phyloP scores from a whole-genome alignment of 1,284 basidiomycete species.

The Leccinum cinnamomeum region DNA sequence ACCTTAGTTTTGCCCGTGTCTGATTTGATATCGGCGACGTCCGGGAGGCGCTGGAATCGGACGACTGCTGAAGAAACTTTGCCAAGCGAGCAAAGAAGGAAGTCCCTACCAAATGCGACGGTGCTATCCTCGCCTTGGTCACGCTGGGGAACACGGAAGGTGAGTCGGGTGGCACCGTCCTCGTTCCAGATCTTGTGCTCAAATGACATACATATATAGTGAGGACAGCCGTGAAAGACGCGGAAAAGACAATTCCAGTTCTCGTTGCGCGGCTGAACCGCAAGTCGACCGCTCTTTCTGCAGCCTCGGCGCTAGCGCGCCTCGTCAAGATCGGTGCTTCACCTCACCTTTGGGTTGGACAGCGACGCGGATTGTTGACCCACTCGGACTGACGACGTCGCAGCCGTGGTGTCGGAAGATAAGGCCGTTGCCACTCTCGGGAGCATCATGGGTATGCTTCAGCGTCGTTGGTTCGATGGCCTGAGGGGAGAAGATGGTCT shows the following conservation, averaged over 20 bases:
- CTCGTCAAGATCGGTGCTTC: slow-evolving; percentile 25
- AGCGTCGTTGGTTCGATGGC: neutral
- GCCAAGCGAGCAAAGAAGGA: slow-evolving; percentile 17
- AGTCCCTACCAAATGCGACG: slow-evolving; percentile 14
- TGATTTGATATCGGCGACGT: slow-evolving; percentile 17
- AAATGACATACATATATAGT: neutral
- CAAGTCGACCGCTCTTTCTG: slow-evolving; percentile 23
- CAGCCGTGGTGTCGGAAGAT: slow-evolving; percentile 11
- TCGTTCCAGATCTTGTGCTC: neutral
- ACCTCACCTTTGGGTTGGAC: neutral
- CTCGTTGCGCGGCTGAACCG: slow-evolving; percentile 21
- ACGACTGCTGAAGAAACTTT: slow-evolving; percentile 16
- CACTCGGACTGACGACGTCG: slow-evolving; percentile 20
- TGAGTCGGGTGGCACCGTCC: neutral
- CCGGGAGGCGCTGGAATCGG: slow-evolving; percentile 3
- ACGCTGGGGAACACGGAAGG: slow-evolving; percentile 2
- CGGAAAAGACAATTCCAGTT: slow-evolving; percentile 18
- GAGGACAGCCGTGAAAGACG: slow-evolving; percentile 10
- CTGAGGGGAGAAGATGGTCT: slow-evolving; percentile 11
- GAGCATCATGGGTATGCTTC: slow-evolving; percentile 25
- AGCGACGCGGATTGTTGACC: neutral
- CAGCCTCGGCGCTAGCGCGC: slow-evolving; percentile 21
- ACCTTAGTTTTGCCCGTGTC: neutral
- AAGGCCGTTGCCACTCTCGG: neutral
- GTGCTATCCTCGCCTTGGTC: slow-evolving; percentile 9